Base-by-base conservation (phyloP, 192 early-diverging fungal species). In the Lunasporangiospora selenospora region DNA sequence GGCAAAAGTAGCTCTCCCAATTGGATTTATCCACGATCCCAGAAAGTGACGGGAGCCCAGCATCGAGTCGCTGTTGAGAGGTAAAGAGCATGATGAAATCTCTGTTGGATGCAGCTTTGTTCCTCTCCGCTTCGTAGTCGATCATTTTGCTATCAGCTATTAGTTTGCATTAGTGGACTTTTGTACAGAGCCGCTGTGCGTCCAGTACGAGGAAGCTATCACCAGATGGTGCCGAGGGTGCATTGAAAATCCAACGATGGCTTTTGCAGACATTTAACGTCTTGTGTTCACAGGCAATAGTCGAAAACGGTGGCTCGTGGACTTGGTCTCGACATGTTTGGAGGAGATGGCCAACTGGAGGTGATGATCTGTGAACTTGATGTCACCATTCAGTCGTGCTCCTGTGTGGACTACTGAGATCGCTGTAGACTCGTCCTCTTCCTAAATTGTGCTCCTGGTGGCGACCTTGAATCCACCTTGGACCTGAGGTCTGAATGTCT, bases 61-160 rank as follows among this genome's bases (percentile, higher is more conserved):
- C 33, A 21, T 58, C 34, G 16, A 23, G 24, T 38, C 39, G 40
- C 49, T 53, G 7, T 13, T 38, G 26, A 31, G 62, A 42, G 24
- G 62, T 64, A 41, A 41, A 64, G 46, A 64, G 30, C 29, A 64
- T 59, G 38, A 64, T 55, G 24, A 63, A 64, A 44, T 64, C 62
- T 27, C 21, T 55, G 32, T 56, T 40, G 2, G 26, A 64, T 64
- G 40, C 52, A 56, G 62, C 45, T 21, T 41, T 64, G 34, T 56
- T 11, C 34, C 32, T 24, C 23, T 58, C 62, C 31, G n/a, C 10
- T 43, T 42, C 16, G 38, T 54, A 64, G 13, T 39, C 12, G 11
- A 29, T 13, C 31, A 55, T 1, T 27, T 2, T 53, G 16, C 40
- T 18, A 29, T 21, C 18, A 37, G 36, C 42, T 55, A 42, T 59